Conservation (phyloP, 1,139 yeast genomes). For the Saccharomycopsis hybrid region DNA sequence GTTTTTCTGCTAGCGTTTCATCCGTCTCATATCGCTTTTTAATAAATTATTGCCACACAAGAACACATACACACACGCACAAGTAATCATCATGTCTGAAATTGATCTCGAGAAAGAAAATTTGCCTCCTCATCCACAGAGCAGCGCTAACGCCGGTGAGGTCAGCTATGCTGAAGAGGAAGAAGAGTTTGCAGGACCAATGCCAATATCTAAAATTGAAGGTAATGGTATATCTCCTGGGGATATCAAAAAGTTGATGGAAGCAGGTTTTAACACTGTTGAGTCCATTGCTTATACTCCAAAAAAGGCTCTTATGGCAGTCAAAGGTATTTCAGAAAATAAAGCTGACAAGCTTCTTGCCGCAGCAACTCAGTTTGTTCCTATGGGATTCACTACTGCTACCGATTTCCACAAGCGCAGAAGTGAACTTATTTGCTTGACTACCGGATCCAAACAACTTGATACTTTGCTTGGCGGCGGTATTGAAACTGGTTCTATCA, state of each 20-base stretch:
- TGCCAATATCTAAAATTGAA: constrained; percentile 36
- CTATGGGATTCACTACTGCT: constrained; percentile 97
- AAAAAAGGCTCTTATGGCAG: constrained; percentile 63
- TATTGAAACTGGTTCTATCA: constrained; percentile 92
- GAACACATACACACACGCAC: background rate
- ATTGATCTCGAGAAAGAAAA: constrained; percentile 7
- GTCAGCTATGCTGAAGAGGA: constrained; percentile 37
- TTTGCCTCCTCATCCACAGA: constrained; percentile 20
- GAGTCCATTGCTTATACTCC: constrained; percentile 92
- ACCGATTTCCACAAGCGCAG: constrained; percentile 89
- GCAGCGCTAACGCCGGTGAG: constrained; percentile 25
- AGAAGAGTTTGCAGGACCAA: constrained; percentile 40
- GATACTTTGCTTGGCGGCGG: constrained; percentile 97
- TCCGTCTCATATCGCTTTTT: too few relatives aligned
- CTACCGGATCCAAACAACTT: constrained; percentile 92
- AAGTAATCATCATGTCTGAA: constrained; percentile 9
- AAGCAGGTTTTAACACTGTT: constrained; percentile 82
- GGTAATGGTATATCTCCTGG: constrained; percentile 82
- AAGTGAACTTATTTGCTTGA: constrained; percentile 82
- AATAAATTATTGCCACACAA: background rate
- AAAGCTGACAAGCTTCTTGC: constrained; percentile 81
- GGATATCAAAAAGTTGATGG: constrained; percentile 75
- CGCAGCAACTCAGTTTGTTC: constrained; percentile 84
- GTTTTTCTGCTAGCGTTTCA: too few relatives aligned
- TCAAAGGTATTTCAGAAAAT: constrained; percentile 92